Evolutionary conservation across 2,329 filamentous ascomycete species (phyloP), one percentile per base, ranked within the genome.

Genomic region (Colletotrichum tanaceti): DNA sequence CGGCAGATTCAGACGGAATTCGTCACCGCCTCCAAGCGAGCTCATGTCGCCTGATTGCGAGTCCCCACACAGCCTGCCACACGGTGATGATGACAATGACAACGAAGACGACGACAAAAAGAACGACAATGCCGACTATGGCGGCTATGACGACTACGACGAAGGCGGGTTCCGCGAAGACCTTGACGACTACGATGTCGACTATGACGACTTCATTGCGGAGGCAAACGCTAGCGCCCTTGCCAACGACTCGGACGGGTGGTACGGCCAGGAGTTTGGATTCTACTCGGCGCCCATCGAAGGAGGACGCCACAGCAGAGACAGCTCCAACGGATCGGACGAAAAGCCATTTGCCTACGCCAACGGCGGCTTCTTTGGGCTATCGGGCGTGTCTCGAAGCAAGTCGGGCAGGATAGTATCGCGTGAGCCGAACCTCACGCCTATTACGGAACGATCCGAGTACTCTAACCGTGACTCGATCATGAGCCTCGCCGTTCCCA

Each of bases 261-360:
- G 96, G 82, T 99, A 99, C 75, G 96, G 96, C 0, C 91, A 94
- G 73, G 96, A 99, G 77, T 99, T 99, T 75, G 94, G 94, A 0
- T 99, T 99, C 78, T 99, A 97, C 77, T 93, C 94, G 1, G 83
- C 85, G 1, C 86, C 88, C 0, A 72, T 80, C 5, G 77, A 77
- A 13, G 77, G 80, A 13, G 76, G 79, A 0, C 79, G 79, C 46
- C 77, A 84, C 54, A 84, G 83, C 22, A 82, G 81, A 38, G 80
- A 81, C 63, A 82, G 82, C 46, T 80, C 83, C 7, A 81, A 68
- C 22, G 53, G 67, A 6, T 72, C 75, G 1, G 62, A 70, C 6
- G 55, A 75, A 44, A 80, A 80, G 44, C 76, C 82, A 9, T 85
- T 84, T 46, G 82, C 91, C 63, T 92, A 91, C 73, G 86, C 89